Conservation (phyloP, 768 basidiomycete genomes). For the Termitomyces sp. region DNA sequence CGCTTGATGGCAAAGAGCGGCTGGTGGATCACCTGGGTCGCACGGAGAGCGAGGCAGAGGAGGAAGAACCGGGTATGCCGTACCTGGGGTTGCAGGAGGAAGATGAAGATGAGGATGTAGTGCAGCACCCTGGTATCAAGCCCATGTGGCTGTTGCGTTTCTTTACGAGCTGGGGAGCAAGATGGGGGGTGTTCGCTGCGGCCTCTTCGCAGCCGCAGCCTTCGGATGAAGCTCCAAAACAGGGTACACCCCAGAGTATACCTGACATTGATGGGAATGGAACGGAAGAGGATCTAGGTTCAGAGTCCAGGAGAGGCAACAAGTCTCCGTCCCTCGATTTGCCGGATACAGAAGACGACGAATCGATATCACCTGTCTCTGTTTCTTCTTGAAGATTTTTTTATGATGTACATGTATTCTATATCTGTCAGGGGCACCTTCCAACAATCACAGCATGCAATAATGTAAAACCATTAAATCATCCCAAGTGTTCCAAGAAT, state of each 20-base stretch:
- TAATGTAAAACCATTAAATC: slow-evolving; percentile 15
- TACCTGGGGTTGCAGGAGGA: slow-evolving; percentile 24
- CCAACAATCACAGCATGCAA: not conserved
- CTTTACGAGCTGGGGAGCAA: slow-evolving; percentile 73
- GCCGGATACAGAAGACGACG: slow-evolving; percentile 2
- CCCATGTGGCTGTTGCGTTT: slow-evolving; percentile 75
- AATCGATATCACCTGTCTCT: not conserved
- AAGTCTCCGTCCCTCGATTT: not conserved
- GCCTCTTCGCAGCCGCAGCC: slow-evolving; percentile 19
- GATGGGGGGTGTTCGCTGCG: slow-evolving; percentile 39
- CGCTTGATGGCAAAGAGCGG: slow-evolving; percentile 54
- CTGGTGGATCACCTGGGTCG: slow-evolving; percentile 64
- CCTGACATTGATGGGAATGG: not conserved
- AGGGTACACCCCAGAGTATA: not conserved
- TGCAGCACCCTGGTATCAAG: slow-evolving; percentile 52
- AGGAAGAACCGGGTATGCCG: slow-evolving; percentile 42
- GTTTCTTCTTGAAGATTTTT: not conserved
- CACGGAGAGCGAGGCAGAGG: slow-evolving; percentile 73
- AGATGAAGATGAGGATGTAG: slow-evolving; percentile 52
- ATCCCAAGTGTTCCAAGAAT: slow-evolving; percentile 7
- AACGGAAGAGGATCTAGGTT: not conserved
- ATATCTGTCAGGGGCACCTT: not conserved
- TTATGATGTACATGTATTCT: not conserved
- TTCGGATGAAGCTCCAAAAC: slow-evolving; percentile 2
- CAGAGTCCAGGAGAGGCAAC: not conserved